These are phyloP conservation scores for Aspergillus tubingensis DNA, from an alignment of 2,329 filamentous ascomycete genomes.

Conservation along the genomic window DNA sequence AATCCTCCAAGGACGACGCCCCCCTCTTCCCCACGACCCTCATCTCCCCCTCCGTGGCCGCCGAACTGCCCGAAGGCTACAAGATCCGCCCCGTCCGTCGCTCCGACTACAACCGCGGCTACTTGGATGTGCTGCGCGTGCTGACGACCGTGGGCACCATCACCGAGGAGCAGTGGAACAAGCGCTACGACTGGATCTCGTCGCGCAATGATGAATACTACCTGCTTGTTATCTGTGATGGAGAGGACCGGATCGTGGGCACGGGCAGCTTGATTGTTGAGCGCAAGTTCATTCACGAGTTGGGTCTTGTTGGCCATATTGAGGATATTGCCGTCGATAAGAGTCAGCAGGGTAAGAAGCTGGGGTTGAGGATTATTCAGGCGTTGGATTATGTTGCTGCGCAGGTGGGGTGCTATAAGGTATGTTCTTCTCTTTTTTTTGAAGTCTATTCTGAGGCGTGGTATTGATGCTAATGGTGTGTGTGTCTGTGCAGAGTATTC, in stretches of 20 bases:
- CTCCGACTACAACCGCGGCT: constrained; percentile 76
- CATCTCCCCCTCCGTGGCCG: constrained; percentile 73
- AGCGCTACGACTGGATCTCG: constrained; percentile 80
- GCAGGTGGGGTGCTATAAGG: constrained; percentile 91
- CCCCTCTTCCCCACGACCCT: constrained; percentile 77
- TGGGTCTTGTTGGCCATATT: constrained; percentile 78
- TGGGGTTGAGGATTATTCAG: constrained; percentile 89
- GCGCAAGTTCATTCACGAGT: constrained; percentile 66
- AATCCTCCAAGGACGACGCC: constrained; percentile 40
- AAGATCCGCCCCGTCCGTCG: constrained; percentile 75
- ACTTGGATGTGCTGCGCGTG: constrained; percentile 87
- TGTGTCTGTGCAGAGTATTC: constrained; percentile 65
- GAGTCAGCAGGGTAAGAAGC: constrained; percentile 96
- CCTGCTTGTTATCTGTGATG: constrained; percentile 81
- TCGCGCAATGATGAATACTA: constrained; percentile 77
- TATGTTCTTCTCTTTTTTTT: constrained; percentile 31
- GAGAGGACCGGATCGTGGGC: constrained; percentile 71
- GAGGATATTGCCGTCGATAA: constrained; percentile 96
- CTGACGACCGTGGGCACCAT: constrained; percentile 93
- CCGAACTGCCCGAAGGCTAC: constrained; percentile 77
- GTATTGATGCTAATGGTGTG: no score
- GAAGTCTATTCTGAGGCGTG: background rate
- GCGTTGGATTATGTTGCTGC: constrained; percentile 86
- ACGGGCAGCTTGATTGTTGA: constrained; percentile 90
- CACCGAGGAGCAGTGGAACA: constrained; percentile 69